Base-by-base conservation (phyloP, 345 rosid species). In the Physaria fendleri region DNA sequence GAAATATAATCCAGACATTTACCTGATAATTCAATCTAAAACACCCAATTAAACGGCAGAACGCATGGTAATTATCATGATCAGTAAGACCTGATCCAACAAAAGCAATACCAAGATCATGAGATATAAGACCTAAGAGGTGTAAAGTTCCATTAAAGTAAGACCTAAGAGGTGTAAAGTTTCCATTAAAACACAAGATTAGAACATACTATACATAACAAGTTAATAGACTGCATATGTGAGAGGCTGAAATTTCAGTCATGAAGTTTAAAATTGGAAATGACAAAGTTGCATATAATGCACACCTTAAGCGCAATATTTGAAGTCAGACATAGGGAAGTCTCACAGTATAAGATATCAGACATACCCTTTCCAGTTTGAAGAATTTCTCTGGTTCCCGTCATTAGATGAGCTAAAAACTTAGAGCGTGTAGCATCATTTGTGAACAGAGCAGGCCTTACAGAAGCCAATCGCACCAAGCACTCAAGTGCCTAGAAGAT, bases 61-160 rank as follows among this genome's bases (percentile, higher is more conserved):
- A 94, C 66, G 83, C 99, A 76, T 94, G 99, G 74, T 94, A 94
- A 74, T 90, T 94, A 70, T 94, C 99, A 79, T 94, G 99, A 83
- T 94, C 99, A 67, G 95, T 88, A 77, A 94, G 99, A 70, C 99
- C 99, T 94, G 74, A 72, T 62, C 23, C 48, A 34, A 33, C 38
- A 51, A 57, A 65, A 65, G 46, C 12, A 56, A 70, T 56, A 39
- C 39, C 4, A 4, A 35, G 66, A 30, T 30, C 41, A 39, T 8
- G 50, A 60, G 29, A 60, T 52, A 42, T 17, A 8, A 48, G 22
- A 4, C 30, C 24, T 16, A 22, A 16, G 46, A 18, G 13, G 24
- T 17, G 46, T 41, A 9, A n/a, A n/a, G n/a, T 32, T 11, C 4
- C 12, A 32, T n/a, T 37, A 14, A 37, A 37, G 3, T 13, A 66